Evolutionary conservation across 257 asterid species (phyloP).

Genomic region (Parsonsia alboflavescens): DNA sequence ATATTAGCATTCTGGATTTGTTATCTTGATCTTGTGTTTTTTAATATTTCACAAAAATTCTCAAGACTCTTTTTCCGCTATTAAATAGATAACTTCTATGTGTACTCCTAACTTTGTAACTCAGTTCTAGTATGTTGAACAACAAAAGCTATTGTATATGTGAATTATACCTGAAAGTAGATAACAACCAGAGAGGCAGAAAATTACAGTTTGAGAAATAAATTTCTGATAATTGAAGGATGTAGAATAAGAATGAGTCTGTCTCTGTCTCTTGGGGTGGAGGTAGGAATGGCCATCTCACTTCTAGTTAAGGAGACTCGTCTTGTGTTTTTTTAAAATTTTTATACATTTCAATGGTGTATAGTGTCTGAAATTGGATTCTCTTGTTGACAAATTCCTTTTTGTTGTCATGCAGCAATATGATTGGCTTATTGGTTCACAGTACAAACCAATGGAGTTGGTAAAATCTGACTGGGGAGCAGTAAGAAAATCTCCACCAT

Average conservation of each 20-base stretch:
- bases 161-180: background rate
- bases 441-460: constrained; percentile 91
- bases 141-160: background rate
- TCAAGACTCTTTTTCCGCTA: background rate
- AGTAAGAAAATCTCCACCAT: constrained; percentile 86
- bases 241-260: background rate
- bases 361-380: background rate
- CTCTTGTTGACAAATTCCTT: constrained; percentile 8
- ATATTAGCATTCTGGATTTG: background rate
- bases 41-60: background rate
- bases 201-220: too few relatives aligned
- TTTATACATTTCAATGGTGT: background rate
- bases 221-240: too few relatives aligned
- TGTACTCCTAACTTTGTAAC: background rate
- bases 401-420: constrained; percentile 61
- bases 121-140: background rate
- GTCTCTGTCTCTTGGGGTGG: background rate
- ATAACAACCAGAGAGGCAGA: too few relatives aligned
- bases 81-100: background rate
- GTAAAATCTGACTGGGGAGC: constrained; percentile 84
- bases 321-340: background rate
- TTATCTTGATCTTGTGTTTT: background rate
- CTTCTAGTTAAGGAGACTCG: background rate
- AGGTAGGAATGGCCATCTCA: background rate
- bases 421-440: constrained; percentile 95